These are phyloP conservation scores for Suhomyces bribrorum DNA, from an alignment of 1,139 yeast genomes.

Conservation along the genomic window DNA sequence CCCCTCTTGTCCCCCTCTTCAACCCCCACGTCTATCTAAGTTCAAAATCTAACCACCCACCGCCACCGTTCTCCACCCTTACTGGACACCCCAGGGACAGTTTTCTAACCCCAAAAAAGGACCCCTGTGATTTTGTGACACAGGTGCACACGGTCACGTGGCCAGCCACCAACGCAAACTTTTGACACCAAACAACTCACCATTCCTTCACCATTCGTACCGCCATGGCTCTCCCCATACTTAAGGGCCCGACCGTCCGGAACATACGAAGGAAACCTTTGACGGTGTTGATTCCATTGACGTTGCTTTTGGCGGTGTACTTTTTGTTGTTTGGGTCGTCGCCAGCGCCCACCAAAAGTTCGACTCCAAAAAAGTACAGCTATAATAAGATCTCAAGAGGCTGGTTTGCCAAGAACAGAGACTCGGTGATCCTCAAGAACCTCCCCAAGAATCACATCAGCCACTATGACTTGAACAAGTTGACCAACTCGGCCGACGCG, in stretches of 20 bases:
- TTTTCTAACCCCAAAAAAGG: too few relatives aligned
- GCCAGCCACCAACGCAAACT: slow-evolving; percentile 4
- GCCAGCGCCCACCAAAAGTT: slow-evolving; percentile 27
- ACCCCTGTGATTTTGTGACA: too few relatives aligned
- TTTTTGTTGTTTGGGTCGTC: slow-evolving; percentile 40
- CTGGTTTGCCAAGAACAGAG: slow-evolving; percentile 48
- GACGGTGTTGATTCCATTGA: slow-evolving; percentile 46
- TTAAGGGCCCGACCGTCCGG: slow-evolving; percentile 42
- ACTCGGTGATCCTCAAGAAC: slow-evolving; percentile 55
- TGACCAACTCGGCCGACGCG: slow-evolving; percentile 70
- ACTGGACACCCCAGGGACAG: too few relatives aligned
- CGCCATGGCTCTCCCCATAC: slow-evolving; percentile 9
- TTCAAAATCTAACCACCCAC: too few relatives aligned
- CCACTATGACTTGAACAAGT: slow-evolving; percentile 78
- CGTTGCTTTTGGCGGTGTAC: slow-evolving; percentile 43
- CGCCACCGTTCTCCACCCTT: too few relatives aligned
- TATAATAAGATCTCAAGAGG: slow-evolving; percentile 52
- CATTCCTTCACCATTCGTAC: not conserved
- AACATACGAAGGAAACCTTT: slow-evolving; percentile 64
- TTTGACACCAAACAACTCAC: slow-evolving; percentile 5
- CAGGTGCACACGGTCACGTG: slow-evolving; percentile 1
- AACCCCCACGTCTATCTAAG: too few relatives aligned
- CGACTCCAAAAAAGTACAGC: slow-evolving; percentile 40
- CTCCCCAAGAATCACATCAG: slow-evolving; percentile 77
- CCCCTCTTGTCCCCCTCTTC: slow-evolving; percentile 1